phyloP scores from a whole-genome alignment of 2,329 filamentous ascomycete genomes.

The Microsporum audouinii region DNA sequence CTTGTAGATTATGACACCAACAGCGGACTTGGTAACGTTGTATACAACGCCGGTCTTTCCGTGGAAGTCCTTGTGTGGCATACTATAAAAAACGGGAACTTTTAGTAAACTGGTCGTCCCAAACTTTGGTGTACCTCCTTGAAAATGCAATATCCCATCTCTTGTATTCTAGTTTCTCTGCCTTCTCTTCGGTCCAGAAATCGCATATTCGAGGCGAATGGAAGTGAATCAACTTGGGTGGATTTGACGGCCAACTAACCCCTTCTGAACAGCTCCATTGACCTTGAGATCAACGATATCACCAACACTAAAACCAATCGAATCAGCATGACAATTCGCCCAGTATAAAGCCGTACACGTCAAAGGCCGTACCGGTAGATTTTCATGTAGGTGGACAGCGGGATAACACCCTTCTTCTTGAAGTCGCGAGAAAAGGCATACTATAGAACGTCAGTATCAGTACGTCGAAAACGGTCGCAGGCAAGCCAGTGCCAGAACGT shows the following conservation, averaged over 20 bases:
- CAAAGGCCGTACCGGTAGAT: constrained; percentile 62
- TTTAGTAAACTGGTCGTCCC: background rate
- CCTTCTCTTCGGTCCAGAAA: background rate
- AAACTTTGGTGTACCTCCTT: background rate
- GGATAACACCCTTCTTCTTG: constrained; percentile 91
- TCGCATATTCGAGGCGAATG: background rate
- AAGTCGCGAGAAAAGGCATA: constrained; percentile 92
- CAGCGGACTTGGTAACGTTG: constrained; percentile 97
- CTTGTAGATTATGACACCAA: constrained; percentile 99
- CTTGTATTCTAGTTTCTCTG: background rate
- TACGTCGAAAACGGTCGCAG: constrained; percentile 9
- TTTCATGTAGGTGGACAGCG: constrained; percentile 85
- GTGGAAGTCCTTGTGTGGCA: constrained; percentile 99
- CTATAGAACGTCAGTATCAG: constrained; percentile 36
- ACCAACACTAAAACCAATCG: constrained; percentile 56
- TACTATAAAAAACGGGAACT: constrained; percentile 43
- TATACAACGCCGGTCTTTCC: constrained; percentile 97
- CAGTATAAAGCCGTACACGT: constrained; percentile 5
- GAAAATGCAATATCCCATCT: background rate
- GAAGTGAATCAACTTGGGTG: background rate
- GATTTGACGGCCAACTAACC: constrained; percentile 48
- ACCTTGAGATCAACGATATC: constrained; percentile 98
- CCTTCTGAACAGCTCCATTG: constrained; percentile 97
- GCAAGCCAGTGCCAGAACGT: constrained; percentile 32
- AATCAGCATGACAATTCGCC: background rate